phyloP scores from a whole-genome alignment of 805 yeast species.

The Ogataea angusta region DNA sequence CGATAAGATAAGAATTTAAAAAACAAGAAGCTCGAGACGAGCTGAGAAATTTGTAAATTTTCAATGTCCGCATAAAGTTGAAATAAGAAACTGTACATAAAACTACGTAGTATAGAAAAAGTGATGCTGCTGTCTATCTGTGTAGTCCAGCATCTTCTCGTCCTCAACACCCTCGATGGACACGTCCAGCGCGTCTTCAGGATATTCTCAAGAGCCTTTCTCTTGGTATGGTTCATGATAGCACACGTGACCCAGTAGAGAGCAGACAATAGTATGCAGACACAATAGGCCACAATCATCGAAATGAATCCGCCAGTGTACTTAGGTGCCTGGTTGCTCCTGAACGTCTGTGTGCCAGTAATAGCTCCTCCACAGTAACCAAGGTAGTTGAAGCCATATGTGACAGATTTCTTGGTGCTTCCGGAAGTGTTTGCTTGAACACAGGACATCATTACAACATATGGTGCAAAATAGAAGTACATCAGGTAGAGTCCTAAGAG shows the following conservation, averaged over 20 bases:
- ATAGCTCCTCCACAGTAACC: conserved; percentile 47
- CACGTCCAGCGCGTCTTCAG: not conserved
- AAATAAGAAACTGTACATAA: too few relatives aligned
- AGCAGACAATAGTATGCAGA: conserved; percentile 5
- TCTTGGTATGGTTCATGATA: conserved; percentile 4
- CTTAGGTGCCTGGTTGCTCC: conserved; percentile 43
- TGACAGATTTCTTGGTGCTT: conserved; percentile 48
- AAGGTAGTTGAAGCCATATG: conserved; percentile 33
- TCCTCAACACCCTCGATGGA: conserved; percentile 3
- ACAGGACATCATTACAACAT: conserved; percentile 28
- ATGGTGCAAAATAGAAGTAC: conserved; percentile 24
- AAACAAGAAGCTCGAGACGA: not conserved
- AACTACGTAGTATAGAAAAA: conserved; percentile 8
- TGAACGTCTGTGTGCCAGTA: conserved; percentile 54
- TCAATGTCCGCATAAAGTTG: not conserved
- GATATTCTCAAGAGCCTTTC: not conserved
- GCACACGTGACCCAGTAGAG: conserved; percentile 7
- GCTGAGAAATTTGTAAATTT: not conserved
- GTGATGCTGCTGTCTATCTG: conserved; percentile 10
- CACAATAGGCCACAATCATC: conserved; percentile 12
- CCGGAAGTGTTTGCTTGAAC: conserved; percentile 41
- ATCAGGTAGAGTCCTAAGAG: conserved; percentile 20
- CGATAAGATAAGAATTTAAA: not conserved
- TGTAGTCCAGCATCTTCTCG: conserved; percentile 9
- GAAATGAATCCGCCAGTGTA: conserved; percentile 32